Base-by-base conservation (phyloP, 108 stramenopile genomes). In the Licmophora abbreviata region DNA sequence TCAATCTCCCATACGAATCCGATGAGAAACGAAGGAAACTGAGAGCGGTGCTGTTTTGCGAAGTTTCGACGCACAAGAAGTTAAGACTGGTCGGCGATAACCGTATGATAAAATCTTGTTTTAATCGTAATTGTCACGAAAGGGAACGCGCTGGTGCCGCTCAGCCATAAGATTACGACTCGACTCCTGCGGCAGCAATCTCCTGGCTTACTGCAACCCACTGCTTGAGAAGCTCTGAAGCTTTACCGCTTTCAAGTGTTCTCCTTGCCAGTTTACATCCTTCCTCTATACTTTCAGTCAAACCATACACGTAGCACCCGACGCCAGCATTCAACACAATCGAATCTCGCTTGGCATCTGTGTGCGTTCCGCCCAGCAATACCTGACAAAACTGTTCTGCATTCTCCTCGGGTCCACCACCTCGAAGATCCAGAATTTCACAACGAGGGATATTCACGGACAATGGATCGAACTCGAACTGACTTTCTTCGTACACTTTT, bases 261-360 rank as follows among this genome's bases (percentile, higher is more conserved):
- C 68, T 66, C 29, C 77, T 72, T 22, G 89, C 89, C 60, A 91
- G 43, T 40, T 59, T 69, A 56, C 90, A 85, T n/a, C 94, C 95
- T 22, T 88, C 94, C 61, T 88, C 92, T 48, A 97, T 88, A n/a
- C 72, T 70, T 5, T 68, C 59, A 15, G 86, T 68, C 20, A 85
- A 36, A 20, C 98, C 98, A 49, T 95, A 96, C 7, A 99, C 94
- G 52, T 97, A 99, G 36, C 92, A 83, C 12, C 96, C 98, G 2
- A 97, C 74, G 4, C 96, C 96, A 21, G 98, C 98, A 61, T 99
- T 99, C 44, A 99, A 74, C 0, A 88, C 92, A 48, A 99, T 85
- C n/a, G 96, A 64, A 81, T 97, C 94, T 28, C 94, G 74, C 54
- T 95, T 91, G 50, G 95, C 94, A 62, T 93, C 83, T 6, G 64